Evolutionary conservation across 2,329 filamentous ascomycete genomes (phyloP).

Genomic region (Plectosphaerella sp.): DNA sequence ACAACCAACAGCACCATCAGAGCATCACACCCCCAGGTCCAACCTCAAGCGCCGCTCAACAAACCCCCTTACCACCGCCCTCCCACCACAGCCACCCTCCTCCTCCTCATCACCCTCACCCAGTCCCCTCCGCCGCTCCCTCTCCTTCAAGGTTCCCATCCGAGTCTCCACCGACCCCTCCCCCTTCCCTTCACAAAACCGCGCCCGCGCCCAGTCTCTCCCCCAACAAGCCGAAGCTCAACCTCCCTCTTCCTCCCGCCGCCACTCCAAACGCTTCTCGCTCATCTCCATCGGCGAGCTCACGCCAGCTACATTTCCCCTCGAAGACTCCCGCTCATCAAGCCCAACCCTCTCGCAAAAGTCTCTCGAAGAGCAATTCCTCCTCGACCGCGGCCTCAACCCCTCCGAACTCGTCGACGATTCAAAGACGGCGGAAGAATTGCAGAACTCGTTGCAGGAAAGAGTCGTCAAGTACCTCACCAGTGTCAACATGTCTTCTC

Average conservation of each 20-base stretch:
- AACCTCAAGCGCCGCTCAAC: not conserved
- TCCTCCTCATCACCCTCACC: not conserved
- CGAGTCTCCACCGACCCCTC: not conserved
- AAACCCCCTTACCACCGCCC: not conserved
- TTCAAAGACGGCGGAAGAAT: not conserved
- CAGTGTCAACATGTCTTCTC: slow-evolving; percentile 31
- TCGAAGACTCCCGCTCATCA: not conserved
- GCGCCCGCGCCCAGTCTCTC: not conserved
- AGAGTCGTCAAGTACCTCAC: slow-evolving; percentile 12
- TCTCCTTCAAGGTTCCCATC: not conserved
- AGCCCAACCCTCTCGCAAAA: not conserved
- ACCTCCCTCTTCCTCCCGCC: not conserved
- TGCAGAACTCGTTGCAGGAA: not conserved
- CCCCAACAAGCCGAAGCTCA: not conserved
- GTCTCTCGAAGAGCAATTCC: not conserved
- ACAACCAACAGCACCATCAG: not conserved
- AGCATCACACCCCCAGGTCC: not conserved
- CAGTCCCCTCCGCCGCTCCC: not conserved
- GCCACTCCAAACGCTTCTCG: not conserved
- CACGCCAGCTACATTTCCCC: not conserved
- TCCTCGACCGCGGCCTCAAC: not conserved
- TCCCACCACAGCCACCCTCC: not conserved
- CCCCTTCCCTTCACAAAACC: not conserved
- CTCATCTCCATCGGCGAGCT: not conserved
- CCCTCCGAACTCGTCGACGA: not conserved